Conservation (phyloP, 2,329 filamentous ascomycete species). For the Neocatenulostroma microsporum region DNA sequence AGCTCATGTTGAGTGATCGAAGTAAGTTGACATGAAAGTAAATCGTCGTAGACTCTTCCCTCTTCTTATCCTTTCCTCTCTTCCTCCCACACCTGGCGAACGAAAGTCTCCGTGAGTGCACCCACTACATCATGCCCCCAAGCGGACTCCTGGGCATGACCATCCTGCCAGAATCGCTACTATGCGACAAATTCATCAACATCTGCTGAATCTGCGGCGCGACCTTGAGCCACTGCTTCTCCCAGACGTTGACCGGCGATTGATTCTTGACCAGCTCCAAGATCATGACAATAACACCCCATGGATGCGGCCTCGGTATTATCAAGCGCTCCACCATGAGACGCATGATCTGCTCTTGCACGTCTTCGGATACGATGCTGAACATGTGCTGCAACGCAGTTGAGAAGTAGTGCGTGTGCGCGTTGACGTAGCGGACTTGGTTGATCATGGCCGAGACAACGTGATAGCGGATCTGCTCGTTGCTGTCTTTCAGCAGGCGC, state of each 20-base stretch:
- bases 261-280: constrained; percentile 87
- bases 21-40: too few relatives aligned
- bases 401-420: constrained; percentile 87
- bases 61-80: too few relatives aligned
- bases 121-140: too few relatives aligned
- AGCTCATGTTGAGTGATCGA: too few relatives aligned
- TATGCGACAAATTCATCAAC: constrained; percentile 24
- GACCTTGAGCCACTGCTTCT: constrained; percentile 83
- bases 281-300: constrained; percentile 84
- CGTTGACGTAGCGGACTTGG: constrained; percentile 83
- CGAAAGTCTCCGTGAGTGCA: too few relatives aligned
- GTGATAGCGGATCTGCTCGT: constrained; percentile 74
- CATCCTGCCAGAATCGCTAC: too few relatives aligned
- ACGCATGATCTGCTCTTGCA: constrained; percentile 84
- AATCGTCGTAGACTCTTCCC: too few relatives aligned
- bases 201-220: constrained; percentile 63
- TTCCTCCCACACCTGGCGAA: too few relatives aligned
- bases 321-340: constrained; percentile 81
- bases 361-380: constrained; percentile 56
- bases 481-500: constrained; percentile 61
- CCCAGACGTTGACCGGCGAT: constrained; percentile 85
- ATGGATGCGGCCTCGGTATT: constrained; percentile 86
- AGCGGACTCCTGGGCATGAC: too few relatives aligned
- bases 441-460: constrained; percentile 79
- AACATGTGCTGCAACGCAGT: constrained; percentile 80